These are phyloP conservation scores for Iris pallida DNA, from an alignment of 116 monocot species.

Conservation along the genomic window DNA sequence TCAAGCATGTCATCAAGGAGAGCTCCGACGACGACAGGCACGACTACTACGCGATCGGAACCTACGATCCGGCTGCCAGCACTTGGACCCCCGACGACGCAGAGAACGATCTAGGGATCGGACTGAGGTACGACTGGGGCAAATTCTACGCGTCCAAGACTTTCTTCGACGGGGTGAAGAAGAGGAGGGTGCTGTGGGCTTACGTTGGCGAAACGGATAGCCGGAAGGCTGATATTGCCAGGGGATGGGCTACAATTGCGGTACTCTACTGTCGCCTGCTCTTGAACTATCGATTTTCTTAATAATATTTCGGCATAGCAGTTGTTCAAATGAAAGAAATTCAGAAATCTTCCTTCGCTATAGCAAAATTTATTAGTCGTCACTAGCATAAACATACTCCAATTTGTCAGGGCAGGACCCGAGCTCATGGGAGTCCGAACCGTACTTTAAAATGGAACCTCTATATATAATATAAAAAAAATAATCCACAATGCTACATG, in stretches of 20 bases:
- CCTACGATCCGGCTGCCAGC: conserved; percentile 15
- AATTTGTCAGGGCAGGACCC: too few relatives aligned
- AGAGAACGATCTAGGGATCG: conserved; percentile 43
- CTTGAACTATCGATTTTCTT: too few relatives aligned
- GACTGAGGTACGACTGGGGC: conserved; percentile 51
- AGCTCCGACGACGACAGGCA: conserved; percentile 45
- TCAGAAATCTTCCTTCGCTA: not conserved
- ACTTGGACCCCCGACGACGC: conserved; percentile 38
- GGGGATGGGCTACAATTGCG: conserved; percentile 55
- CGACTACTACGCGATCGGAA: conserved; percentile 55
- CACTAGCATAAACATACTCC: too few relatives aligned
- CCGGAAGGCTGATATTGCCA: conserved; percentile 22
- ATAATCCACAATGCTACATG: too few relatives aligned
- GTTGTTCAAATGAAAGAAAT: not conserved
- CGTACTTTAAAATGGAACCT: too few relatives aligned
- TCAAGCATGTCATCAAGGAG: conserved; percentile 54
- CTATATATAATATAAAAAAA: too few relatives aligned
- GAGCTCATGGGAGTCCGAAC: too few relatives aligned
- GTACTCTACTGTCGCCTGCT: conserved; percentile 8
- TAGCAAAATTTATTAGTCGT: too few relatives aligned
- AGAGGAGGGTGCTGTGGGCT: conserved; percentile 40
- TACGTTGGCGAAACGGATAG: conserved; percentile 56
- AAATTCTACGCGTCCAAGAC: conserved; percentile 61
- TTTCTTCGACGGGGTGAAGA: conserved; percentile 40
- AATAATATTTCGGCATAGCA: not conserved